A percentile compares a stretch with the other conserved stretches of the same genome.
Conservation (phyloP, 108 stramenopile genomes). For the Cylindrotheca closterium region DNA sequence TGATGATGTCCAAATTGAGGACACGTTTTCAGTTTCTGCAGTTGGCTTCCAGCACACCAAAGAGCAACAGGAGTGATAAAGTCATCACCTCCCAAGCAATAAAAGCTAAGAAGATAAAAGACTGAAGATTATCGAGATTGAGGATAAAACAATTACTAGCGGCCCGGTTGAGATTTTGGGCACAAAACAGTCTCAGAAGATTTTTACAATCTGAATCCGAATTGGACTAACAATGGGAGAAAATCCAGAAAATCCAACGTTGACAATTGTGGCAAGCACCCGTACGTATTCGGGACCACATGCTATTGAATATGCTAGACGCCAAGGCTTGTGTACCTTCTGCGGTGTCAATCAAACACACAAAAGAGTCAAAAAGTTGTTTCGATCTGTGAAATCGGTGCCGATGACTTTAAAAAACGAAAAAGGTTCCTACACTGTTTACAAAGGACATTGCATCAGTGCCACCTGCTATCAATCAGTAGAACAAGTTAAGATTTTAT, state of each 20-base stretch:
- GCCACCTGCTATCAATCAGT: slow-evolving; percentile 5
- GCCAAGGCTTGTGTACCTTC: slow-evolving; percentile 4
- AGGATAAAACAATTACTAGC: too few relatives aligned
- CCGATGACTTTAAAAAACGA: not conserved
- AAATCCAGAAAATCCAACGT: not conserved
- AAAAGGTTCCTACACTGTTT: not conserved
- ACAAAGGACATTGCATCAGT: slow-evolving; percentile 6
- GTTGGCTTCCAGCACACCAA: too few relatives aligned
- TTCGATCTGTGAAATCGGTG: not conserved
- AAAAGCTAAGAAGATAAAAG: too few relatives aligned
- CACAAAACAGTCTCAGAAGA: too few relatives aligned
- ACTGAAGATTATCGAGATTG: too few relatives aligned
- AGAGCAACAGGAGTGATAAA: too few relatives aligned
- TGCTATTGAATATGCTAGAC: slow-evolving; percentile 7
- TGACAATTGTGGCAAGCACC: not conserved
- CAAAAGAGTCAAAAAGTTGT: slow-evolving; percentile 1
- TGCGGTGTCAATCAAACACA: slow-evolving; percentile 15
- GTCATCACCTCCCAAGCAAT: too few relatives aligned
- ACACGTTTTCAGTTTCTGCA: too few relatives aligned
- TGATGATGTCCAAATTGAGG: too few relatives aligned
- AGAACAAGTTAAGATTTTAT: not conserved
- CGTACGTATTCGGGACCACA: not conserved
- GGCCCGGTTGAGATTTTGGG: too few relatives aligned
- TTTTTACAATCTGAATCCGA: too few relatives aligned
- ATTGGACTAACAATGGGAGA: too few relatives aligned